A percentile compares a stretch with the other conserved stretches of the same genome.
These are phyloP conservation scores for Diaporthe caulivora DNA, from an alignment of 2,329 filamentous ascomycete species.

Conservation along the genomic window DNA sequence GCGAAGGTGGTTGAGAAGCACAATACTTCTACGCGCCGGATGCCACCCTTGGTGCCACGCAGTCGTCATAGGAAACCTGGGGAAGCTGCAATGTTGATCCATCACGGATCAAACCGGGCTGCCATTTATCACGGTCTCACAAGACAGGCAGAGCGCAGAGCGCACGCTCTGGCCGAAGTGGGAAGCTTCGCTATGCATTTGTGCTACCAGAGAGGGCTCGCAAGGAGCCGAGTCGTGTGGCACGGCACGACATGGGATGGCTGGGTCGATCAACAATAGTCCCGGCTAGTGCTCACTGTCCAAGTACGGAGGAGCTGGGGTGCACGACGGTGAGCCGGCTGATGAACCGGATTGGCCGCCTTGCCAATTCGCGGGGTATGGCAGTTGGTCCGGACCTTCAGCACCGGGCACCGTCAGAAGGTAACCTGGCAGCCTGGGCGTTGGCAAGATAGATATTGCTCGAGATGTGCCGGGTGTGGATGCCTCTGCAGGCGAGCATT, in stretches of 20 bases:
- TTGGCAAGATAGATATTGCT: neutral
- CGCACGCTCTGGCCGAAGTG: neutral
- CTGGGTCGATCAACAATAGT: constrained; percentile 26
- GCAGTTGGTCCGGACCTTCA: neutral
- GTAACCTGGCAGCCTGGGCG: too few species aligned
- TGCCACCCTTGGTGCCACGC: neutral
- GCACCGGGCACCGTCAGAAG: neutral
- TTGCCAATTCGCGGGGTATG: neutral
- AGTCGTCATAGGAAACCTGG: neutral
- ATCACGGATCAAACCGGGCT: neutral
- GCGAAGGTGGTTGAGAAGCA: neutral
- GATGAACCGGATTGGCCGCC: constrained; percentile 14
- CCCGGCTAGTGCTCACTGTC: constrained; percentile 27
- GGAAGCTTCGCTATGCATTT: neutral
- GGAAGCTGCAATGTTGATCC: constrained; percentile 17
- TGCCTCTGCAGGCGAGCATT: neutral
- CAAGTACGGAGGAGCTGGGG: constrained; percentile 20
- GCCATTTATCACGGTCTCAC: constrained; percentile 10
- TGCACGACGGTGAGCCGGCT: constrained; percentile 19
- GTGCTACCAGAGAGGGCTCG: constrained; percentile 2
- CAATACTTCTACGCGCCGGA: neutral
- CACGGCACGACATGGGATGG: constrained; percentile 18
- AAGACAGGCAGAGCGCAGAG: neutral
- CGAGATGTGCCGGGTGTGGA: neutral
- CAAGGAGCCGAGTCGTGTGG: constrained; percentile 16